Base-by-base conservation (phyloP, 2,329 filamentous ascomycete genomes). In the Helotiales sp. region DNA sequence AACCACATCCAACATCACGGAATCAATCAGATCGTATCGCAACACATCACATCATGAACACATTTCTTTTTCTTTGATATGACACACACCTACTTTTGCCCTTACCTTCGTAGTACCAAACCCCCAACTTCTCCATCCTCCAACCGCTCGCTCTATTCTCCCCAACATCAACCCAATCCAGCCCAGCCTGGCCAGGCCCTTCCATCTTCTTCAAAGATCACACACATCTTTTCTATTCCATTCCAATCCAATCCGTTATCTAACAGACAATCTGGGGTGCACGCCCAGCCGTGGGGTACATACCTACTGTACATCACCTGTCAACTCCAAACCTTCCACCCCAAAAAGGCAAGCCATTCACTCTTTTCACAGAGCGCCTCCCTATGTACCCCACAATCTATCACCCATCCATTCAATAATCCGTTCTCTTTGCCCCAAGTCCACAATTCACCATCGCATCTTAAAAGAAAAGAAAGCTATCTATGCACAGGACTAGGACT, bases 271-370 rank as follows among this genome's bases (percentile, higher is more conserved):
- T n/a, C 37, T 43, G 15, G 37, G 54, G 54, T 10, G 54, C 40
- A 20, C 32, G 54, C 32, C 54, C n/a, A 40, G 54, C 54, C 54
- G 54, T 57, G 32, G 54, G 54, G 54, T 57, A 57, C 54, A 55
- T 34, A n/a, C 15, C 8, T 32, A n/a, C n/a, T n/a, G n/a, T n/a
- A n/a, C n/a, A n/a, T n/a, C n/a, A n/a, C n/a, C n/a, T n/a, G n/a
- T n/a, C n/a, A n/a, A n/a, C n/a, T n/a, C n/a, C 15, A 22, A 37
- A 28, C n/a, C n/a, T n/a, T n/a, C n/a, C n/a, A n/a, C 6, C 49
- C 49, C 24, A 52, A 52, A 52, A 2, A 52, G 49, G 49, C 49
- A 52, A 52, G 49, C 30, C 49, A n/a, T 30, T 52, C 24, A 52
- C 49, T 52, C n/a, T n/a, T n/a, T n/a, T n/a, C 24, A n/a, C 24